These are phyloP conservation scores for Chernovozyma sophiae-reginae DNA, from an alignment of 1,139 yeast species.

Conservation along the genomic window DNA sequence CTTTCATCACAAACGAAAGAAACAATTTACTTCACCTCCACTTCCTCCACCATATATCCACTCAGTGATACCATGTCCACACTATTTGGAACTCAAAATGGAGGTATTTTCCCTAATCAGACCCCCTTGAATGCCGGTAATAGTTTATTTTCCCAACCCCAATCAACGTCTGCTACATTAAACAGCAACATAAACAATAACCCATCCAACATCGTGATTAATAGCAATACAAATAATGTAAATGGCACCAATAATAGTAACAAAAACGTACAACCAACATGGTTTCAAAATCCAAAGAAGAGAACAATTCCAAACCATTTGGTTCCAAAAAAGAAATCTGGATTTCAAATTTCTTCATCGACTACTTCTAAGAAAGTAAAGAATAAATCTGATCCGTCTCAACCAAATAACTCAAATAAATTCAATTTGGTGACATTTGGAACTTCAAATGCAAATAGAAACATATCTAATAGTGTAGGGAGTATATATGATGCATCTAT, in stretches of 20 bases:
- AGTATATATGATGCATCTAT: constrained; percentile 17
- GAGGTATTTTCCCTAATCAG: constrained; percentile 1
- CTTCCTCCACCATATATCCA: too few species aligned
- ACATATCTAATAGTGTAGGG: constrained; percentile 12
- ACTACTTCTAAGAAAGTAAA: constrained; percentile 8
- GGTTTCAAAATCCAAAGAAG: constrained; percentile 55
- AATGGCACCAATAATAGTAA: constrained; percentile 1
- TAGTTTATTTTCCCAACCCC: constrained; percentile 1
- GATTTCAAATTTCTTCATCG: constrained; percentile 32
- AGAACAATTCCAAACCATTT: constrained; percentile 57
- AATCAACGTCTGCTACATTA: too few species aligned
- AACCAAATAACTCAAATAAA: constrained; percentile 18
- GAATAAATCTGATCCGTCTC: constrained; percentile 10
- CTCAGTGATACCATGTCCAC: constrained; percentile 6
- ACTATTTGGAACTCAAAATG: constrained; percentile 3
- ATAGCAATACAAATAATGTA: background rate
- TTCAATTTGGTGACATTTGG: constrained; percentile 42
- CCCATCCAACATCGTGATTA: background rate
- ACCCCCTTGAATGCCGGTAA: background rate
- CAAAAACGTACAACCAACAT: constrained; percentile 29
- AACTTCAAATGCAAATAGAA: constrained; percentile 16
- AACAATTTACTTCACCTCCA: too few species aligned
- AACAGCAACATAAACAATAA: too few species aligned
- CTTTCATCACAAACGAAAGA: too few species aligned
- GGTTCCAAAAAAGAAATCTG: constrained; percentile 41